phyloP scores from a whole-genome alignment of 768 basidiomycete species.

The Flagelloscypha sp. region DNA sequence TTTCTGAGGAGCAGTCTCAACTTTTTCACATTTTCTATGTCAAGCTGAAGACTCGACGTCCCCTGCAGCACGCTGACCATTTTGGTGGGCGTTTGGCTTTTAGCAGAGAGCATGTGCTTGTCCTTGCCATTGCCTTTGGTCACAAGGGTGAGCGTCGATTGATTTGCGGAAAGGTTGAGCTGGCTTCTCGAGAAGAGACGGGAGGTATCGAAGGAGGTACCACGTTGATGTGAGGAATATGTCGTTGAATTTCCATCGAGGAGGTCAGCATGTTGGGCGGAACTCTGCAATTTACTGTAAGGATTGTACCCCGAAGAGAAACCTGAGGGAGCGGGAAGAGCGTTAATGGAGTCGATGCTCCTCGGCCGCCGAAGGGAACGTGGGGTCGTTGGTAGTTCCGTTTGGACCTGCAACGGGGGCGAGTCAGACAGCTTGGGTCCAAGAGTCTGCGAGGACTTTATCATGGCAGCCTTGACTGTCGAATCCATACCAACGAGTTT shows the following conservation, averaged over 20 bases:
- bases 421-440: conserved; percentile 31
- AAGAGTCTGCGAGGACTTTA: conserved; percentile 74
- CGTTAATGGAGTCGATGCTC: conserved; percentile 65
- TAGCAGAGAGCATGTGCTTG: conserved; percentile 34
- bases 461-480: conserved; percentile 85
- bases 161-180: conserved; percentile 33
- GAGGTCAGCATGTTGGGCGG: conserved; percentile 22
- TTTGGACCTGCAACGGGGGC: no score
- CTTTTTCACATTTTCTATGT: conserved; percentile 84
- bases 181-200: conserved; percentile 48
- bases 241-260: conserved; percentile 6
- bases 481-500: conserved; percentile 77
- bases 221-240: no score
- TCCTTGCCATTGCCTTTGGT: conserved; percentile 41
- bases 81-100: conserved; percentile 53
- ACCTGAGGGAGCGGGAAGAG: conserved; percentile 41
- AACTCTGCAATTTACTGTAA: conserved; percentile 25
- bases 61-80: conserved; percentile 61
- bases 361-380: conserved; percentile 57
- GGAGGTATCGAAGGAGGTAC: conserved; percentile 49
- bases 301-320: conserved; percentile 29
- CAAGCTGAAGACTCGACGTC: conserved; percentile 66
- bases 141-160: conserved; percentile 30
- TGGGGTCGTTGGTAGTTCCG: conserved; percentile 40
- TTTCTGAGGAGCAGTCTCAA: conserved; percentile 80